Base-by-base conservation (phyloP, 768 basidiomycete genomes). In the Psilocybe tampanensis region DNA sequence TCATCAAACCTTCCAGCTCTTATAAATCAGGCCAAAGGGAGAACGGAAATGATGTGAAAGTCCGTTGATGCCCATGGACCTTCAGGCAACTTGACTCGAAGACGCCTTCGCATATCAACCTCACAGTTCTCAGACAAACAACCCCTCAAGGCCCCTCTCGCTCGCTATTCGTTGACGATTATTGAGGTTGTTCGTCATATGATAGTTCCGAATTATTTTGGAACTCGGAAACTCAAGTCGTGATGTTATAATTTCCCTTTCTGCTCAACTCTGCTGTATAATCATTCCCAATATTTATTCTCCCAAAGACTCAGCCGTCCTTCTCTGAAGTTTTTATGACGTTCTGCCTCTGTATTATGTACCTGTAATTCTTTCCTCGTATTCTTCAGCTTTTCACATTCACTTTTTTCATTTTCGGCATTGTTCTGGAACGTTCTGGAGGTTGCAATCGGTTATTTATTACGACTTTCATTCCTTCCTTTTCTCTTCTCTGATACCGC, bases 11-110 rank as follows among this genome's bases (percentile, higher is more conserved):
- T 69, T 21, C 41, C 65, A 12, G 51, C 54, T 33, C 64, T 75
- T 56, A 68, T 76, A 51, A 60, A 66, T 44, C 64, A 73, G 41
- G 65, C 71, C 24, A 69, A 64, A 64, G 36, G 66, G 68, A 53
- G 50, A 59, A 23, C 36, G 36, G 24, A 56, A 47, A 32, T 48
- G 52, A n/a, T 26, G 13, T 34, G 18, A 45, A n/a, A 43, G 32
- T 36, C 48, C 13, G 45, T 33, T 15, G 32, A 49, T 19, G 26
- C 51, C 29, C 41, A 48, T n/a, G n/a, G n/a, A n/a, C n/a, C n/a
- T n/a, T 50, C 21, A 32, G 32, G 15, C 33, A 34, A n/a, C n/a
- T n/a, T n/a, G n/a, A n/a, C n/a, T n/a, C n/a, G n/a, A n/a, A 41
- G 36, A 48, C 48, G 41, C 15, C 23, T 22, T 48, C 47, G 29